These are phyloP conservation scores for Sporothrix inflata DNA, from an alignment of 2,329 filamentous ascomycete species.

Conservation along the genomic window DNA sequence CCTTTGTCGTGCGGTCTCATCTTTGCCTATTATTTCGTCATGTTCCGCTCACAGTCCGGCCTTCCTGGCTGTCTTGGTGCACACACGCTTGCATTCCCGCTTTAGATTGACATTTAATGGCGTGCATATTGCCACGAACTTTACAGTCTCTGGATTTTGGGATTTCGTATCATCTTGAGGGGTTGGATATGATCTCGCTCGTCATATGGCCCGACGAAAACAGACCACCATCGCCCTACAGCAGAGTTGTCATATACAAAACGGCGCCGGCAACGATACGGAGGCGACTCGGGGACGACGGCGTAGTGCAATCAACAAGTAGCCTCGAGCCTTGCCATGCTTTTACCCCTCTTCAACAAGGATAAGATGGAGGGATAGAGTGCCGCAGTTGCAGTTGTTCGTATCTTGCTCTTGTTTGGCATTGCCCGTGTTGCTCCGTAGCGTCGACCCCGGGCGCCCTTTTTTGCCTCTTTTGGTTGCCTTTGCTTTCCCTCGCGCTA, in stretches of 20 bases:
- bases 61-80: not conserved
- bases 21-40: constrained; percentile 17
- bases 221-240: not conserved
- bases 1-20: not conserved
- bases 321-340: not conserved
- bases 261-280: not conserved
- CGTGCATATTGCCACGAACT: constrained; percentile 5
- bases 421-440: not conserved
- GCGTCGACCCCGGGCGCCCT: not conserved
- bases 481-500: not conserved
- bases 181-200: not conserved
- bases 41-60: not conserved
- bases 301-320: not conserved
- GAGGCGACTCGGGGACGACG: not conserved
- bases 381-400: not conserved
- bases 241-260: not conserved
- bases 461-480: constrained; percentile 13
- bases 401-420: not conserved
- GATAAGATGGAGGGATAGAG: not conserved
- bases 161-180: not conserved
- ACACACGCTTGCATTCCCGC: not conserved
- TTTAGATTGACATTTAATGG: constrained; percentile 9
- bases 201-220: not conserved
- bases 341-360: not conserved
- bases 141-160: not conserved